Evolutionary conservation across 345 rosid genomes (phyloP).

Genomic region (Erucastrum elatum): DNA sequence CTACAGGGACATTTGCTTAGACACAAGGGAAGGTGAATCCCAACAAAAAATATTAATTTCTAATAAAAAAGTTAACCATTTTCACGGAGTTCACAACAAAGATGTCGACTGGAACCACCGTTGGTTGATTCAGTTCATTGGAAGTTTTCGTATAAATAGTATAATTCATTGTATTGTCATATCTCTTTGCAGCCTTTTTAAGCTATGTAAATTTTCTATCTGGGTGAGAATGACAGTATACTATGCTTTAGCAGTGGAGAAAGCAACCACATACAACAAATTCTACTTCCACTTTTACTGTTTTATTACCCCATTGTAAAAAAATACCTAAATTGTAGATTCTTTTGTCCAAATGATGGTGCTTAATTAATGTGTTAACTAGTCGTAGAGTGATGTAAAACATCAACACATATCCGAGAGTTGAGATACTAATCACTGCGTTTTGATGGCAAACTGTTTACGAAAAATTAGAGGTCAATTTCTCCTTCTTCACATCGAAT

Average conservation of each 20-base stretch:
- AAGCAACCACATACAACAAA: constrained; percentile 1
- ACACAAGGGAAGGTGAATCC: constrained; percentile 29
- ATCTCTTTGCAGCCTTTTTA: not conserved
- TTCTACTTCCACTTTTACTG: not conserved
- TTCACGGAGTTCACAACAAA: not conserved
- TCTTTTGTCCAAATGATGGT: not conserved
- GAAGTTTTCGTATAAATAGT: not conserved
- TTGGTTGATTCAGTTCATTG: not conserved
- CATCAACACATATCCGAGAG: not conserved
- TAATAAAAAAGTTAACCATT: not conserved
- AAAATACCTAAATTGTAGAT: not conserved
- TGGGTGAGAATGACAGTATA: not conserved
- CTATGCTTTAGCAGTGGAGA: not conserved
- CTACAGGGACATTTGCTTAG: constrained; percentile 21
- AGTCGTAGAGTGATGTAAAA: not conserved
- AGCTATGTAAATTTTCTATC: not conserved
- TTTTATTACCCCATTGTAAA: not conserved
- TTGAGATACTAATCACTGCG: not conserved
- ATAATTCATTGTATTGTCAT: not conserved
- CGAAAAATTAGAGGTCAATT: not conserved
- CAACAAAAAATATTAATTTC: not conserved
- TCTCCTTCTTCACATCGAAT: too few species aligned
- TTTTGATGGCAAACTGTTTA: not conserved
- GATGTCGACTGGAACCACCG: not conserved
- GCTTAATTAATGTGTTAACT: not conserved